A percentile compares a stretch with the other conserved stretches of the same genome.
Conservation (phyloP, 495 filamentous ascomycete genomes). For the Articulospora tetracladia region DNA sequence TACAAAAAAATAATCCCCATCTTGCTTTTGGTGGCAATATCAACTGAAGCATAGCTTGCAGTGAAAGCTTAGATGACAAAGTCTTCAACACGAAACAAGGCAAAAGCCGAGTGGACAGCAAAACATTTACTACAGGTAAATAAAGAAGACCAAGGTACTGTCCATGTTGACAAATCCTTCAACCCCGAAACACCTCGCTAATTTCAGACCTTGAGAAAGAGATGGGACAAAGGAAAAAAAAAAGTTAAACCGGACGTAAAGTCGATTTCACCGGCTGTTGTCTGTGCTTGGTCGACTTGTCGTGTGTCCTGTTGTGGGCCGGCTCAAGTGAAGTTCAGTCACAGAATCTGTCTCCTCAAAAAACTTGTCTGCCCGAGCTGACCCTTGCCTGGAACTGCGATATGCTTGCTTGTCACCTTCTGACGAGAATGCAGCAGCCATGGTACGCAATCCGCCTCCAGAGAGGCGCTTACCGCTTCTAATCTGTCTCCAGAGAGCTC, state of each 20-base stretch:
- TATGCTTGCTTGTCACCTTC: neutral
- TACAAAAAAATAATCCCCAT: too few species aligned
- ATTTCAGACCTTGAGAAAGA: neutral
- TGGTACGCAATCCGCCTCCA: neutral
- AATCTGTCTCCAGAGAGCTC: slow-evolving; percentile 11
- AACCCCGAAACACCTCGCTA: neutral
- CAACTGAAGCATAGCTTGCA: too few species aligned
- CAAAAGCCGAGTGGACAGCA: too few species aligned
- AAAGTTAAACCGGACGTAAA: neutral
- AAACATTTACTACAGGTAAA: too few species aligned
- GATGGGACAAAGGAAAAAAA: neutral
- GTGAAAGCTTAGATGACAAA: too few species aligned
- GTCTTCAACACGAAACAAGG: too few species aligned
- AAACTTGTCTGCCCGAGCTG: neutral
- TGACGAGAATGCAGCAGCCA: neutral
- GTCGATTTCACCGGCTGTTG: neutral
- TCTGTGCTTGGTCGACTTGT: neutral
- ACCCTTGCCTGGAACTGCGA: neutral
- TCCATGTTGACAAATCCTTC: too few species aligned
- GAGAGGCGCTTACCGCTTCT: neutral
- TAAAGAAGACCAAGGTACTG: too few species aligned
- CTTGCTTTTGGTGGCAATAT: too few species aligned
- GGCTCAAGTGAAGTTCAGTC: slow-evolving; percentile 7
- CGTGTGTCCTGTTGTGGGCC: neutral
- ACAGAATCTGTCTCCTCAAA: slow-evolving; percentile 4